A percentile compares a stretch with the other conserved stretches of the same genome.
Evolutionary conservation across 371 early-diverging fungal genomes (phyloP).

Genomic region (Zopfochytrium polystomum): DNA sequence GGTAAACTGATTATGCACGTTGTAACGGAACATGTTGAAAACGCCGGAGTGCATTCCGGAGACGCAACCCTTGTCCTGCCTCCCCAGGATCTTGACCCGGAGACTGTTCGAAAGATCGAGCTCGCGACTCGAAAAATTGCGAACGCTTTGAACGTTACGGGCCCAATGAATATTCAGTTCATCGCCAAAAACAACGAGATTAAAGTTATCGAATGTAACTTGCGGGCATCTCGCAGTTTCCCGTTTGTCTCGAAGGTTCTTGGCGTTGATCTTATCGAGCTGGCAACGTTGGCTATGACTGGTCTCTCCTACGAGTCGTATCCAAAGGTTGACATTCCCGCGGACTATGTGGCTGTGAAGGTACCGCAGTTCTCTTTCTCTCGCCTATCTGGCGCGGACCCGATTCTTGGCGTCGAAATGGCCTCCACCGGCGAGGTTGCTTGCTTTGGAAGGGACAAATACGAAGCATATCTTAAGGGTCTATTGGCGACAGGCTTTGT

Average conservation of each 20-base stretch:
- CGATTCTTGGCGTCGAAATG: constrained; percentile 96
- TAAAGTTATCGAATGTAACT: constrained; percentile 96
- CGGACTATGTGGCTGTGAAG: constrained; percentile 84
- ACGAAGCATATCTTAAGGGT: constrained; percentile 93
- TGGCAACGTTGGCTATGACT: constrained; percentile 89
- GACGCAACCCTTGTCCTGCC: constrained; percentile 93
- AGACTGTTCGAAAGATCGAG: constrained; percentile 82
- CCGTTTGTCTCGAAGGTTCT: constrained; percentile 94
- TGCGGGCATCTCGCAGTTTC: constrained; percentile 92
- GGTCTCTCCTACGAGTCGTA: constrained; percentile 70
- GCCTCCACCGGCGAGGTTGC: constrained; percentile 98
- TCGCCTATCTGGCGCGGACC: constrained; percentile 92
- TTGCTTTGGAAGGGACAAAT: constrained; percentile 91
- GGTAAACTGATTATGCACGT: constrained; percentile 87
- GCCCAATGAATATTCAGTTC: constrained; percentile 98
- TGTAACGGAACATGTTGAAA: constrained; percentile 92
- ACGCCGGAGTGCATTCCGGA: constrained; percentile 96
- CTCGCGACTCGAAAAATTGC: constrained; percentile 85
- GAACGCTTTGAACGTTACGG: constrained; percentile 86
- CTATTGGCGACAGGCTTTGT: constrained; percentile 85
- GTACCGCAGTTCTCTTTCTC: constrained; percentile 95
- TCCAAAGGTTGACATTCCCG: constrained; percentile 50
- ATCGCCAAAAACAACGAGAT: constrained; percentile 92
- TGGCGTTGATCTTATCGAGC: constrained; percentile 85
- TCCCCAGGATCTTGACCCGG: constrained; percentile 86